Percentiles rank a stretch among this genome's conserved stretches.
Evolutionary conservation across 495 filamentous ascomycete species (phyloP).

Genomic region (Hypoxylon crocopeplum): DNA sequence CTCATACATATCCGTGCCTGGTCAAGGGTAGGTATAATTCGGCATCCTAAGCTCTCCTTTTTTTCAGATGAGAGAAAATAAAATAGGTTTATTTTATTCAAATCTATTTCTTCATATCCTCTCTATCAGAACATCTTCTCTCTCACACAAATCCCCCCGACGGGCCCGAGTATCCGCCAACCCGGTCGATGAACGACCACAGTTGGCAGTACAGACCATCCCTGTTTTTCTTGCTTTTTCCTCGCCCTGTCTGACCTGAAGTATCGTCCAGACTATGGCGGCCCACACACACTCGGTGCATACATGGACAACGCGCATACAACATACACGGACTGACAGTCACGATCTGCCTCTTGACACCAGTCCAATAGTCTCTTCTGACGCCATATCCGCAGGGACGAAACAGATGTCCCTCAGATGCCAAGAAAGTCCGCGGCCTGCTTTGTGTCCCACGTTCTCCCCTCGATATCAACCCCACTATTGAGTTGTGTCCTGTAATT

Average conservation of each 20-base stretch:
- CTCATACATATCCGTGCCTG: no score
- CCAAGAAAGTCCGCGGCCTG: slow-evolving; percentile 30
- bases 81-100: not conserved
- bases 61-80: no score
- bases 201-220: slow-evolving; percentile 28
- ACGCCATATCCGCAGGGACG: slow-evolving; percentile 36
- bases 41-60: no score
- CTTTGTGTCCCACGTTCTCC: slow-evolving; percentile 31
- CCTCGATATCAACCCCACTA: slow-evolving; percentile 34
- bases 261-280: slow-evolving; percentile 19
- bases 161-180: slow-evolving; percentile 36
- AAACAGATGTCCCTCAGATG: slow-evolving; percentile 26
- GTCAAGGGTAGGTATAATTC: no score
- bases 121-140: slow-evolving; percentile 3
- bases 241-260: slow-evolving; percentile 29
- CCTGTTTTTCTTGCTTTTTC: slow-evolving; percentile 34
- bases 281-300: not conserved
- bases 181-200: slow-evolving; percentile 32
- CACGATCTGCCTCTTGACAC: slow-evolving; percentile 28
- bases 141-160: slow-evolving; percentile 28
- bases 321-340: slow-evolving; percentile 30
- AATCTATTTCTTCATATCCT: not conserved
- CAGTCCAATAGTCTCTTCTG: slow-evolving; percentile 38
- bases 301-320: slow-evolving; percentile 34
- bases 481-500: slow-evolving; percentile 33